Evolutionary conservation across 257 asterid genomes (phyloP).

Genomic region (Solanum appendiculatum): DNA sequence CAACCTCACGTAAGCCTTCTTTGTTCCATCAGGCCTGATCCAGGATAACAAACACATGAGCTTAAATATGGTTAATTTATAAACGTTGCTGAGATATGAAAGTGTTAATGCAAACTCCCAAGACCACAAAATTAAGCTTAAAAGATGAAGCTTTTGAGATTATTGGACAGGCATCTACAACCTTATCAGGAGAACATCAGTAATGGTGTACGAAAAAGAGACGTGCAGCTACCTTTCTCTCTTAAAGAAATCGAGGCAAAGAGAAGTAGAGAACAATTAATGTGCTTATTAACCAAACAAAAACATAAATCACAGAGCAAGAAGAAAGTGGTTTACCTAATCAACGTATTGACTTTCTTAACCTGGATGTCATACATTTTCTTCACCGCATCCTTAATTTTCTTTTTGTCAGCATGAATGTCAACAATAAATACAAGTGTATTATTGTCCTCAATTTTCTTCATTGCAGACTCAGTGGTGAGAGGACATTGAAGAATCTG

Average conservation of each 20-base stretch:
- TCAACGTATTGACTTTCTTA: slow-evolving; percentile 43
- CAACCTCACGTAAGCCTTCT: slow-evolving; percentile 50
- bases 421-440: slow-evolving; percentile 45
- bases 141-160: neutral
- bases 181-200: neutral
- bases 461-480: slow-evolving; percentile 49
- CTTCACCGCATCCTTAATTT: slow-evolving; percentile 43
- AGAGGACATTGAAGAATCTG: slow-evolving; percentile 34
- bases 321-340: slow-evolving; percentile 23
- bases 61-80: neutral
- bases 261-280: neutral
- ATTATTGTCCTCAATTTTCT: slow-evolving; percentile 46
- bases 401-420: slow-evolving; percentile 42
- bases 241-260: neutral
- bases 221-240: neutral
- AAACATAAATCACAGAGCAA: neutral
- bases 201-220: neutral
- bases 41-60: neutral
- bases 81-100: neutral
- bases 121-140: neutral
- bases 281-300: neutral
- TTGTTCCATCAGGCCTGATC: slow-evolving; percentile 51
- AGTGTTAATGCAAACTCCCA: neutral
- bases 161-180: neutral
- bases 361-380: slow-evolving; percentile 44